Base-by-base conservation (phyloP, 305 asterid genomes). In the Nicotiana rustica region DNA sequence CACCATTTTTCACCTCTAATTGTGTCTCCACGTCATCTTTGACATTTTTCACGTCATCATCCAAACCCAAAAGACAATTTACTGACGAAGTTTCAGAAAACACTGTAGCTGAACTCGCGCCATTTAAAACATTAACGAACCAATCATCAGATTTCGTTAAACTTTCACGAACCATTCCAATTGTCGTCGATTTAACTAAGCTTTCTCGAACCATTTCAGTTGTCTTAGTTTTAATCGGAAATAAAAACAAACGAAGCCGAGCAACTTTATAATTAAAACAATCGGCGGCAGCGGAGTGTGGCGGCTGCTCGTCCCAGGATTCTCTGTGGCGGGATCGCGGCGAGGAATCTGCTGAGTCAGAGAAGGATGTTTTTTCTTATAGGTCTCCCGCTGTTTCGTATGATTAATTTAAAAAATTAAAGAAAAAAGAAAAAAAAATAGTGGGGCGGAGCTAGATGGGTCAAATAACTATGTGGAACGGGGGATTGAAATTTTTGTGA, bases 21-120 rank as follows among this genome's bases (percentile, higher is more conserved):
- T 67, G 85, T 47, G 90, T 67, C 18, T 89, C 95, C 15, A 31
- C 88, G 21, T 87, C 90, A 68, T 91, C 90, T 66, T 56, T 85
- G 29, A 87, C 59, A 81, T 90, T 90, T 80, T 44, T 35, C 75
- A 25, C 71, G 21, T 81, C 83, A 4, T 85, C 80, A 2, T 79
- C 87, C 9, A 85, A 78, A 13, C 87, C 87, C 21, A 85, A 64
- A 6, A 85, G 82, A 33, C 71, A 82, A 85, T 85, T 85, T 12
- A 85, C 78, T 1, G 85, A 82, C 3, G 85, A 77, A 5, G 87
- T 77, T 25, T 82, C 87, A 1, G 85, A 82, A 15, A 77, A 61
- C 19, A 60, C 81, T 25, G 61, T 81, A 1, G 82, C 77, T 6
- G 66, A 61, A 29, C 60, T 77, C 12, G 25, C 67, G 17, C 87